phyloP scores from a whole-genome alignment of 352 stramenopile species.

The Paralagenidium karlingii region DNA sequence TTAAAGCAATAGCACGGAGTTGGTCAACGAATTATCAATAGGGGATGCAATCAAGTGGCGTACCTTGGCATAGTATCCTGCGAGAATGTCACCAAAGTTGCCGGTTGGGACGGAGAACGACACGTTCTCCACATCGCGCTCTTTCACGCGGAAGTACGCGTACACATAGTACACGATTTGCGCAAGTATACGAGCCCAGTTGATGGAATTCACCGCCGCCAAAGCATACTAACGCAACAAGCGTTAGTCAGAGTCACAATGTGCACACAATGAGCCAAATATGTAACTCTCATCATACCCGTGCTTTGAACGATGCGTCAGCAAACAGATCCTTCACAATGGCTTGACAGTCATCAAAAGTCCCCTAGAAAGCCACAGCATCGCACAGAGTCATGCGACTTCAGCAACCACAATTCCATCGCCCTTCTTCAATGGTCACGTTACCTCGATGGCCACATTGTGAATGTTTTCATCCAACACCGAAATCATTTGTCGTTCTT shows the following conservation, averaged over 20 bases:
- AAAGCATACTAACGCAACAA: constrained; percentile 80
- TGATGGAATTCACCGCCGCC: constrained; percentile 99
- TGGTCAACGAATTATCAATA: constrained; percentile 33
- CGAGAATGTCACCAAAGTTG: constrained; percentile 99
- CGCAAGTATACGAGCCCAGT: constrained; percentile 98
- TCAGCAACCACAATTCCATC: no score
- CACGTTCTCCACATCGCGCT: constrained; percentile 56
- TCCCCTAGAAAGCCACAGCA: no score
- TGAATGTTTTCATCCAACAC: constrained; percentile 97
- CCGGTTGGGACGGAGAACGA: constrained; percentile 96
- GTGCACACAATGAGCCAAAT: not conserved
- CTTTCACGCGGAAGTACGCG: constrained; percentile 88
- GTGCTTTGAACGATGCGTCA: constrained; percentile 87
- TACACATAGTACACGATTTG: constrained; percentile 99
- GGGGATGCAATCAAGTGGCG: constrained; percentile 34
- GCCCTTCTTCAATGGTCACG: not conserved
- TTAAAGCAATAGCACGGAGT: not conserved
- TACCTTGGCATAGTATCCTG: constrained; percentile 97
- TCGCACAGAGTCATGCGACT: no score
- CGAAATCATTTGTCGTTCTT: constrained; percentile 99
- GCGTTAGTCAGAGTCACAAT: not conserved
- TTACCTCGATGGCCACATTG: constrained; percentile 85
- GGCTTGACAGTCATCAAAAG: constrained; percentile 99
- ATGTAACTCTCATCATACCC: constrained; percentile 19
- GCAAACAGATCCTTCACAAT: constrained; percentile 98